phyloP scores from a whole-genome alignment of 495 filamentous ascomycete genomes.

The Aeminium ludgeri region DNA sequence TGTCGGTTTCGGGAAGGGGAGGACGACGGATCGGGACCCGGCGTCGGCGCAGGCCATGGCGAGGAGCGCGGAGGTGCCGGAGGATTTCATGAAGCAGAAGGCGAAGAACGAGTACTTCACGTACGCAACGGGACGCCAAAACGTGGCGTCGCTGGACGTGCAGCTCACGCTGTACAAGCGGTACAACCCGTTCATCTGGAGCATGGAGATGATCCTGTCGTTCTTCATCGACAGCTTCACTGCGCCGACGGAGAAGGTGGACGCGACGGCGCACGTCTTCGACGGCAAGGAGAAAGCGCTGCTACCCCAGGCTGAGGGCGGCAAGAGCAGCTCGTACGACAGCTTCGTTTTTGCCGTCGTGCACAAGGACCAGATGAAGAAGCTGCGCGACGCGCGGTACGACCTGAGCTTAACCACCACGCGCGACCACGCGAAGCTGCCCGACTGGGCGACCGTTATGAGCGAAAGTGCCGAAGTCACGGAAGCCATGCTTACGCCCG shows the following conservation, averaged over 20 bases:
- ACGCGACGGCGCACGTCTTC: conserved; percentile 67
- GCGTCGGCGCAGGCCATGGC: conserved; percentile 25
- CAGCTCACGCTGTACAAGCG: conserved; percentile 70
- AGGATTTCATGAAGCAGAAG: conserved; percentile 62
- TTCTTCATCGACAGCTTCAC: conserved; percentile 67
- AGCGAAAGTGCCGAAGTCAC: conserved; percentile 90
- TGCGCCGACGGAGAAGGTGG: conserved; percentile 48
- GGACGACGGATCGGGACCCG: conserved; percentile 22
- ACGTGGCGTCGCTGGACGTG: conserved; percentile 78
- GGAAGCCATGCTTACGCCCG: conserved; percentile 66
- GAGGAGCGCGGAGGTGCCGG: conserved; percentile 27
- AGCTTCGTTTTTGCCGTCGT: conserved; percentile 90
- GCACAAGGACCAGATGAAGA: conserved; percentile 86
- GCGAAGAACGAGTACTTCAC: conserved; percentile 64
- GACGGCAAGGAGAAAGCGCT: conserved; percentile 75
- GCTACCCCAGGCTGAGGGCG: conserved; percentile 32
- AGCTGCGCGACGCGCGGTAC: conserved; percentile 79
- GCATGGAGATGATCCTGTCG: conserved; percentile 47
- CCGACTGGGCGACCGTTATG: conserved; percentile 89
- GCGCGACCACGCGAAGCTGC: conserved; percentile 78
- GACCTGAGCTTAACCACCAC: conserved; percentile 84
- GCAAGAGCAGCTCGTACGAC: conserved; percentile 61
- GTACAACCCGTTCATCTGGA: conserved; percentile 65
- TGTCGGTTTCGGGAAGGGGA: conserved; percentile 55
- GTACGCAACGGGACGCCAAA: conserved; percentile 88